Evolutionary conservation across 352 stramenopile species (phyloP).

Genomic region (Phytopythium helicoides): DNA sequence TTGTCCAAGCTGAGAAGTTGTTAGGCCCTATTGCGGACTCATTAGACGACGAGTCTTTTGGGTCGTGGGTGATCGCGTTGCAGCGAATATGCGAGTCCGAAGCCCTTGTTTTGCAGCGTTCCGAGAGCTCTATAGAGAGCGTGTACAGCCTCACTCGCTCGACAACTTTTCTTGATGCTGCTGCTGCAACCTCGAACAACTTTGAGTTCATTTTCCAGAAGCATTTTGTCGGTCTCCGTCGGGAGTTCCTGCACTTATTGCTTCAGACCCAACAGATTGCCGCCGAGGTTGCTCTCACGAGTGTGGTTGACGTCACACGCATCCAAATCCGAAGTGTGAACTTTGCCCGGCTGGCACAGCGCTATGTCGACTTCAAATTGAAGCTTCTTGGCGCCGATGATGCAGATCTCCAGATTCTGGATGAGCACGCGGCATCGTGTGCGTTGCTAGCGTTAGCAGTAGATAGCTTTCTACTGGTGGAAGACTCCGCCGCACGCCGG

Average conservation of each 20-base stretch:
- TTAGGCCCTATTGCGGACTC: conserved; percentile 18
- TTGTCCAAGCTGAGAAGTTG: conserved; percentile 20
- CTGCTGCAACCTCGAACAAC: conserved; percentile 29
- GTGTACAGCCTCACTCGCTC: conserved; percentile 22
- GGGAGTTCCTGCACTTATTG: conserved; percentile 39
- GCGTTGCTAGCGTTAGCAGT: conserved; percentile 29
- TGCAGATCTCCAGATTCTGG: conserved; percentile 24
- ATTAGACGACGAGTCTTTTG: conserved; percentile 41
- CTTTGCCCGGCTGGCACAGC: conserved; percentile 21
- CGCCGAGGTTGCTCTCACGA: conserved; percentile 37
- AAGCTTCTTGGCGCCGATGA: conserved; percentile 25
- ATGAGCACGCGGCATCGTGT: conserved; percentile 19
- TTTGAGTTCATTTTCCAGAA: conserved; percentile 42
- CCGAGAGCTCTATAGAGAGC: conserved; percentile 21
- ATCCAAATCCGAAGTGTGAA: conserved; percentile 17
- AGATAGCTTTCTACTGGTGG: conserved; percentile 29
- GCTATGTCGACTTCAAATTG: conserved; percentile 22
- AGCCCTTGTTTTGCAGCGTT: conserved; percentile 17
- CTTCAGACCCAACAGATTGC: conserved; percentile 43
- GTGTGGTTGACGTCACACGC: conserved; percentile 16
- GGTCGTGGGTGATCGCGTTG: conserved; percentile 42
- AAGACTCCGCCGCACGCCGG: background rate
- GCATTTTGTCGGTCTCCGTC: conserved; percentile 29
- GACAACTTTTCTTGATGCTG: conserved; percentile 29
- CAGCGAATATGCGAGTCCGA: conserved; percentile 30